A percentile compares a stretch with the other conserved stretches of the same genome.
Conservation (phyloP, 331 rosid genomes). For the Saraca asoca region DNA sequence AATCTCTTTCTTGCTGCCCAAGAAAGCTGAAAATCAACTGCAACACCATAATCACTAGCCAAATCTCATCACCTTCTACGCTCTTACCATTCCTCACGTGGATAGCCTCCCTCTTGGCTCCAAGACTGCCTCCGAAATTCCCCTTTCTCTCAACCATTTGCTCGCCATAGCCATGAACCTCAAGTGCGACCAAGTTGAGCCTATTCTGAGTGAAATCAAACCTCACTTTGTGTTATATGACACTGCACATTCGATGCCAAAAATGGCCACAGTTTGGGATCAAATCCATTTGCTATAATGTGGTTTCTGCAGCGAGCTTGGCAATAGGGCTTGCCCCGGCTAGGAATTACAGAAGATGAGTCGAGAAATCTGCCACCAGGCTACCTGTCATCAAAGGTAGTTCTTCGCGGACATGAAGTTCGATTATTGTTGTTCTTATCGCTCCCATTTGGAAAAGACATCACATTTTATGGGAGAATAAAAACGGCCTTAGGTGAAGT, state of each 20-base stretch:
- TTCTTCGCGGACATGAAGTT: slow-evolving; percentile 45
- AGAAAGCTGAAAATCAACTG: slow-evolving; percentile 40
- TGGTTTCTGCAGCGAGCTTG: slow-evolving; percentile 44
- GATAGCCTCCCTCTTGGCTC: slow-evolving; percentile 57
- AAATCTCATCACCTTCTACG: slow-evolving; percentile 45
- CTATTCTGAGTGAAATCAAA: background rate
- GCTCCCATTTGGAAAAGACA: too few species aligned
- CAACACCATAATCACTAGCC: slow-evolving; percentile 40
- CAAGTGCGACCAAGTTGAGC: slow-evolving; percentile 38
- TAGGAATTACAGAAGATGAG: slow-evolving; percentile 42
- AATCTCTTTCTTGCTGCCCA: slow-evolving; percentile 46
- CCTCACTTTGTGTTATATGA: slow-evolving; percentile 53
- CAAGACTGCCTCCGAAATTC: slow-evolving; percentile 62
- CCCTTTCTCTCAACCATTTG: slow-evolving; percentile 11
- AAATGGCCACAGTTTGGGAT: slow-evolving; percentile 27
- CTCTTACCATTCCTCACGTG: slow-evolving; percentile 46
- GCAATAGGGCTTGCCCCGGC: slow-evolving; percentile 45
- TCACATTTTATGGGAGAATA: too few species aligned
- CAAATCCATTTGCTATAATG: slow-evolving; percentile 39
- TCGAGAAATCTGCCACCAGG: slow-evolving; percentile 43
- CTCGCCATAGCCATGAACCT: slow-evolving; percentile 47
- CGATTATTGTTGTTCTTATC: slow-evolving; percentile 33
- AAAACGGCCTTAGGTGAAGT: too few species aligned
- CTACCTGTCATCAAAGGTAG: slow-evolving; percentile 54
- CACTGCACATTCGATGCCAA: slow-evolving; percentile 50